phyloP scores from a whole-genome alignment of 192 early-diverging fungal species.

The Gamsiella multidivaricata region DNA sequence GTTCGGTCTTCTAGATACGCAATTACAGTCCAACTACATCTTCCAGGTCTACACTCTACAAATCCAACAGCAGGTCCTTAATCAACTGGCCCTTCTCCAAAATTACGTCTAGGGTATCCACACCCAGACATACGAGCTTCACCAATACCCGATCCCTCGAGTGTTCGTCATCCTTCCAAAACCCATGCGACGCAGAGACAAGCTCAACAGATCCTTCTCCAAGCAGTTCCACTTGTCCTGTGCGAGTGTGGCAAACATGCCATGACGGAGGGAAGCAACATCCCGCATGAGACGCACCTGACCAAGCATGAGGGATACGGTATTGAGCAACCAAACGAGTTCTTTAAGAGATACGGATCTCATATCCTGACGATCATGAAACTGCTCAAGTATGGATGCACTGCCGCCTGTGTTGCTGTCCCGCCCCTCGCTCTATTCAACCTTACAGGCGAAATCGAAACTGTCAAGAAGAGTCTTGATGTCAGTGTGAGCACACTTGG shows the following conservation, averaged over 20 bases:
- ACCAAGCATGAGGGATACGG: constrained; percentile 13
- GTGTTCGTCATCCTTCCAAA: constrained; percentile 15
- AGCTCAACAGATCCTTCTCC: neutral
- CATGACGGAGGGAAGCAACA: neutral
- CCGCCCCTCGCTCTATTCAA: neutral
- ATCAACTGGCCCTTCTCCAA: neutral
- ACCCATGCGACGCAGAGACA: neutral
- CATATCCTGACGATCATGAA: constrained; percentile 3
- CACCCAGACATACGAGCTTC: neutral
- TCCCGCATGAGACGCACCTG: neutral
- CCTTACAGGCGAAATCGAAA: neutral
- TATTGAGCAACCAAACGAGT: neutral
- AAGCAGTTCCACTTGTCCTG: constrained; percentile 1
- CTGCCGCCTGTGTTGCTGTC: neutral
- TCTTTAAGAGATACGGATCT: neutral
- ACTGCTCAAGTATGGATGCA: neutral
- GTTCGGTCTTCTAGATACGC: no score
- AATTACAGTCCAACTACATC: no score
- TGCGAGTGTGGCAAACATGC: constrained; percentile 15
- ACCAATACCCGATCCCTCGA: neutral
- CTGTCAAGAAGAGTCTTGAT: neutral
- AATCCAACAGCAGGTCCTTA: neutral
- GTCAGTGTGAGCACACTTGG: no score
- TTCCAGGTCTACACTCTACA: no score
- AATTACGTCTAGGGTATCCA: neutral